Evolutionary conservation across 352 stramenopile species (phyloP).

Genomic region (Globisporangium apiculatum): DNA sequence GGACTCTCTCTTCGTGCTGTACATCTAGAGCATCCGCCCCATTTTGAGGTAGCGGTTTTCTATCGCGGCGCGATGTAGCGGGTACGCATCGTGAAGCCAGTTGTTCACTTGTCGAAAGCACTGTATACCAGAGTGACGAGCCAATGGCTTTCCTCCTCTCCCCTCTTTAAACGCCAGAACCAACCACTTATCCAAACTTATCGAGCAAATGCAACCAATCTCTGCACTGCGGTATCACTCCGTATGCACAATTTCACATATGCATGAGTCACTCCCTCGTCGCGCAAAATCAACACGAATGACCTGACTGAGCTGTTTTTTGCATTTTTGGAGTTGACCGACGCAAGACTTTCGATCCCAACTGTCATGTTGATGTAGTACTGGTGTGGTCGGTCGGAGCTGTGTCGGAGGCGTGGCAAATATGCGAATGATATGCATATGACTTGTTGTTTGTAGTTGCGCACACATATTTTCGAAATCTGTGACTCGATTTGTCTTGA

Average conservation of each 20-base stretch:
- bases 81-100: neutral
- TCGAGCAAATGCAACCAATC: neutral
- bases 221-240: neutral
- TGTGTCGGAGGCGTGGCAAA: neutral
- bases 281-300: neutral
- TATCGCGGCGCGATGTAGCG: neutral
- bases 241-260: too few relatives aligned
- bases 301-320: neutral
- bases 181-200: neutral
- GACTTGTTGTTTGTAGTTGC: neutral
- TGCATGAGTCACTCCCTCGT: neutral
- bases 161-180: neutral
- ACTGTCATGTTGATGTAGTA: neutral
- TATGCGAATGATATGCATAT: neutral
- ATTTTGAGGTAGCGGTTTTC: neutral
- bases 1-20: neutral
- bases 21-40: neutral
- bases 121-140: neutral
- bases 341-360: neutral
- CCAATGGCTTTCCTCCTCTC: neutral
- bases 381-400: neutral
- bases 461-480: neutral
- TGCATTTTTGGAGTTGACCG: neutral
- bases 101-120: neutral
- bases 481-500: too few relatives aligned